These are phyloP conservation scores for Venturia asperata DNA, from an alignment of 2,329 filamentous ascomycete genomes.

Conservation along the genomic window DNA sequence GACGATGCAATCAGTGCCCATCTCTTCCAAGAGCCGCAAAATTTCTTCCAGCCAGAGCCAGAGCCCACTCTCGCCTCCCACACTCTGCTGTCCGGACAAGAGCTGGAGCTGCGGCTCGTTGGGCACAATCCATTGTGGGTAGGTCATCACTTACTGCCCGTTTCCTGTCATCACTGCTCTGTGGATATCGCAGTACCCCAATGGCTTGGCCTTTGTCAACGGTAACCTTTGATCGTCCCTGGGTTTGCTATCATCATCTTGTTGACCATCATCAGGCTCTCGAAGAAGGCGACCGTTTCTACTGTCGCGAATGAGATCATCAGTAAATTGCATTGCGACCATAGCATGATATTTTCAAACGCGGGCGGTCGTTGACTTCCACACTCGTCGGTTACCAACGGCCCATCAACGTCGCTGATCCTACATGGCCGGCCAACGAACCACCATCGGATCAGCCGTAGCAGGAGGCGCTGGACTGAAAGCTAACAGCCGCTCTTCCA, in stretches of 20 bases:
- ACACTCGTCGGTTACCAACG: background rate
- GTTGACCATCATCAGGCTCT: background rate
- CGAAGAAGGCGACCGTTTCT: background rate
- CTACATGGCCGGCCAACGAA: background rate
- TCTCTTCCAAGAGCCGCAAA: constrained; percentile 75
- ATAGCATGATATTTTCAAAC: background rate
- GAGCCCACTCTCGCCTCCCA: constrained; percentile 67
- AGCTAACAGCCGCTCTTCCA: constrained; percentile 25
- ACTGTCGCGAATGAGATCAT: background rate
- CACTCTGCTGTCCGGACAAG: constrained; percentile 57
- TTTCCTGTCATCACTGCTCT: background rate
- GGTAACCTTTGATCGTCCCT: background rate
- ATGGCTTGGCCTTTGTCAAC: background rate
- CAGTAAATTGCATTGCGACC: background rate
- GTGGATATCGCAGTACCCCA: background rate
- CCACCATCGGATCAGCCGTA: background rate
- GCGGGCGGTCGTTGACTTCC: background rate
- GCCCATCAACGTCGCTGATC: background rate
- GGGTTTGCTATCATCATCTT: background rate
- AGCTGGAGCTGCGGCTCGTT: constrained; percentile 67
- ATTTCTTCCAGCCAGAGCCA: constrained; percentile 71
- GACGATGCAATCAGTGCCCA: constrained; percentile 34
- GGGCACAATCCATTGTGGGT: constrained; percentile 82
- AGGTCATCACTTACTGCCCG: constrained; percentile 27
- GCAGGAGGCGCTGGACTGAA: background rate